A percentile compares a stretch with the other conserved stretches of the same genome.
phyloP scores from a whole-genome alignment of 306 rosid species.

The Lathyrus oleraceus region DNA sequence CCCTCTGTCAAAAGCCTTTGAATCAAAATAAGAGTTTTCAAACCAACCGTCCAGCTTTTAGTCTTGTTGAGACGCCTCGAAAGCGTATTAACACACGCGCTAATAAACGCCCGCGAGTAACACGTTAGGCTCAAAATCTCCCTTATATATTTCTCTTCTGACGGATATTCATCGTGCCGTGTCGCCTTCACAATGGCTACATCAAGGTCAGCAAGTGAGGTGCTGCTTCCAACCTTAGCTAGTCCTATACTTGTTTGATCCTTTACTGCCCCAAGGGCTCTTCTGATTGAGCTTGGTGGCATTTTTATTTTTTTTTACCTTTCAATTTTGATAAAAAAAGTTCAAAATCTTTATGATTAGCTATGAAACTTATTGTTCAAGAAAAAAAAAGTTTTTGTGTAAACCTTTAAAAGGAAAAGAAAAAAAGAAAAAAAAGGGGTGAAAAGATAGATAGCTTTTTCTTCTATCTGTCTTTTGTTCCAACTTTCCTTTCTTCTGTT shows the following conservation, averaged over 20 bases:
- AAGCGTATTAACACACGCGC: constrained; percentile 70
- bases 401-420: constrained; percentile 28
- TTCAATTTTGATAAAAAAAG: constrained; percentile 16
- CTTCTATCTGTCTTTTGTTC: constrained; percentile 34
- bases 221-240: constrained; percentile 88
- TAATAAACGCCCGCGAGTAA: constrained; percentile 70
- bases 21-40: constrained; percentile 68
- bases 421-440: not conserved
- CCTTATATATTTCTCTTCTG: constrained; percentile 72
- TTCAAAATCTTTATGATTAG: constrained; percentile 20
- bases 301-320: constrained; percentile 28
- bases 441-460: constrained; percentile 35
- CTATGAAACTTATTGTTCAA: not conserved
- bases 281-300: constrained; percentile 71
- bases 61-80: constrained; percentile 85
- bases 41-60: constrained; percentile 72
- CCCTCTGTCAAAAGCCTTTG: constrained; percentile 78
- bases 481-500: constrained; percentile 27
- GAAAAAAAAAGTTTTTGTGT: not conserved
- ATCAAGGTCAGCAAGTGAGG: constrained; percentile 80
- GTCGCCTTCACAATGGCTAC: constrained; percentile 95
- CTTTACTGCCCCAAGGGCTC: constrained; percentile 89
- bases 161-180: constrained; percentile 75
- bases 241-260: constrained; percentile 92
- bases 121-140: constrained; percentile 89